Evolutionary conservation across 345 rosid species (phyloP).

Genomic region (Durio zibethinus): DNA sequence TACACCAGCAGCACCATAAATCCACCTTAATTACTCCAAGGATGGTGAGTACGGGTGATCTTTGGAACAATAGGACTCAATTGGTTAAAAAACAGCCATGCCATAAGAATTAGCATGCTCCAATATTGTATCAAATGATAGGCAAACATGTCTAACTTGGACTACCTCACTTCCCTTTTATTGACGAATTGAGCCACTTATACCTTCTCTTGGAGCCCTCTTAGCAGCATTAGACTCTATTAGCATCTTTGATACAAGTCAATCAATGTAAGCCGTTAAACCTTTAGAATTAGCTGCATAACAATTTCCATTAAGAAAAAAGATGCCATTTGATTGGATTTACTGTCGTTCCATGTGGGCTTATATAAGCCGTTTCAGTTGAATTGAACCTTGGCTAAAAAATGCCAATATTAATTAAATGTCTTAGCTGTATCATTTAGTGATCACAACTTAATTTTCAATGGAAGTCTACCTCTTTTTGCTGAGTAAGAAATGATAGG

Average conservation of each 20-base stretch:
- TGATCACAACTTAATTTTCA: conserved; percentile 5
- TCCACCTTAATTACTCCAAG: not conserved
- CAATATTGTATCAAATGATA: not conserved
- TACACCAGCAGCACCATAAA: not conserved
- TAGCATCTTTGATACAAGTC: not conserved
- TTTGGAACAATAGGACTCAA: not conserved
- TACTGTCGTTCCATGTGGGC: not conserved
- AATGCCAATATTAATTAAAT: not conserved
- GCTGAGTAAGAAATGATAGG: not conserved
- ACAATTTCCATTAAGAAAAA: not conserved
- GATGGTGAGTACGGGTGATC: not conserved
- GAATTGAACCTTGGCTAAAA: not conserved
- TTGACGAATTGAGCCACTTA: not conserved
- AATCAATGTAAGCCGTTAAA: not conserved
- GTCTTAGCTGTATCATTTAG: not conserved
- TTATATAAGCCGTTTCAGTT: not conserved
- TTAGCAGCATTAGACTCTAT: not conserved
- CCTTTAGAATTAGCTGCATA: not conserved
- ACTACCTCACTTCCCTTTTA: not conserved
- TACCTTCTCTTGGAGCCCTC: not conserved
- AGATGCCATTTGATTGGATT: not conserved
- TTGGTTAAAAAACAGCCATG: not conserved
- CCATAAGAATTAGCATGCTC: not conserved
- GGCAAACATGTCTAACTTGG: not conserved
- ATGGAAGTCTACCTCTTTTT: not conserved